Evolutionary conservation across 495 filamentous ascomycete species (phyloP).

Genomic region (Aspergillus conjunctus): DNA sequence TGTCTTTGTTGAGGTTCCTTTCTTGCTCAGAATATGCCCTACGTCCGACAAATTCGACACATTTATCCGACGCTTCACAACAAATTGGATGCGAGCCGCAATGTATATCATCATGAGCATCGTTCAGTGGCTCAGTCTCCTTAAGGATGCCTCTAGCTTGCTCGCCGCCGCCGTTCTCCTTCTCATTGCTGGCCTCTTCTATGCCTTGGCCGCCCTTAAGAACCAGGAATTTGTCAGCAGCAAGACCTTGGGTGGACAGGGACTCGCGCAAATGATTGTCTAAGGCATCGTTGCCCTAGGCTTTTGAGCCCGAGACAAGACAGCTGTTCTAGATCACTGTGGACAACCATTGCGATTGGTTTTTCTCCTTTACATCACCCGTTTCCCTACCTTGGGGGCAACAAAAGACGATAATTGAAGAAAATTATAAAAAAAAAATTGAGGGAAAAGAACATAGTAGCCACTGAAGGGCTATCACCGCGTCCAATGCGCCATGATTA

Average conservation of each 20-base stretch:
- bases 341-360: neutral
- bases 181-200: slow-evolving; percentile 75
- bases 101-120: slow-evolving; percentile 81
- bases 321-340: neutral
- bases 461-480: slow-evolving; percentile 19
- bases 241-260: slow-evolving; percentile 94
- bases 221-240: slow-evolving; percentile 93
- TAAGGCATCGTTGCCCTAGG: slow-evolving; percentile 35
- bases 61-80: slow-evolving; percentile 88
- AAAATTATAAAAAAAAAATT: neutral
- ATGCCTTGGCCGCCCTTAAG: slow-evolving; percentile 80
- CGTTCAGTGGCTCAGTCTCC: slow-evolving; percentile 79
- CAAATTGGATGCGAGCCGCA: slow-evolving; percentile 95
- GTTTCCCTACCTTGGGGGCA: neutral
- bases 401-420: neutral
- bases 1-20: slow-evolving; percentile 95
- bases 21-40: slow-evolving; percentile 96
- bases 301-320: too few species aligned
- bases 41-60: slow-evolving; percentile 86
- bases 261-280: slow-evolving; percentile 98
- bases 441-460: slow-evolving; percentile 7
- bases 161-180: slow-evolving; percentile 87
- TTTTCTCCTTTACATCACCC: neutral
- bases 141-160: slow-evolving; percentile 61
- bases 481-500: slow-evolving; percentile 27